Percentiles rank a stretch among this genome's conserved stretches.
These are phyloP conservation scores for Seiridium cupressi DNA, from an alignment of 2,329 filamentous ascomycete species.

Conservation along the genomic window DNA sequence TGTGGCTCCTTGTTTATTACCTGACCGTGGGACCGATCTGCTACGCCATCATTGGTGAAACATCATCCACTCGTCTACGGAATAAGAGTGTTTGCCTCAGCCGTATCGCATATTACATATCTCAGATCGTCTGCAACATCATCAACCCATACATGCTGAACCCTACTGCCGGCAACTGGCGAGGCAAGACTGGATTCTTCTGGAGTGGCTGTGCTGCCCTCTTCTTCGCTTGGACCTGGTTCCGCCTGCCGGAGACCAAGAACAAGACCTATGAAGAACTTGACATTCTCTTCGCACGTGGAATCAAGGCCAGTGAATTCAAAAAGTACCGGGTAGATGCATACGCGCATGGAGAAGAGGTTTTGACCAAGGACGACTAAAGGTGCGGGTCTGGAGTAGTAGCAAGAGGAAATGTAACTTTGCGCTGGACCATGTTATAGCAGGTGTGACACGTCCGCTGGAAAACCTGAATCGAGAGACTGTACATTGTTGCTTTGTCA, in stretches of 20 bases:
- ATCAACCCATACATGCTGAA: conserved; percentile 29
- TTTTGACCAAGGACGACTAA: not conserved
- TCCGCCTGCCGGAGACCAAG: conserved; percentile 60
- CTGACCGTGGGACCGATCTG: conserved; percentile 11
- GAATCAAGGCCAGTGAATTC: not conserved
- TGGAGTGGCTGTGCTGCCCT: conserved; percentile 38
- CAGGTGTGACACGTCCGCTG: too few relatives aligned
- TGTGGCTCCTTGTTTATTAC: conserved; percentile 11
- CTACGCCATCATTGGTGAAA: conserved; percentile 12
- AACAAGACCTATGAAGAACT: conserved; percentile 64
- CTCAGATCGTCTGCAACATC: conserved; percentile 21
- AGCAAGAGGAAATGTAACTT: too few relatives aligned
- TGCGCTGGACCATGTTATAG: too few relatives aligned
- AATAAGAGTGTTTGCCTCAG: conserved; percentile 10
- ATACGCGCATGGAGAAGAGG: not conserved
- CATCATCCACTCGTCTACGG: conserved; percentile 11
- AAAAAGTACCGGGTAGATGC: conserved; percentile 29
- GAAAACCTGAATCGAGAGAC: too few relatives aligned
- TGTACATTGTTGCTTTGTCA: too few relatives aligned
- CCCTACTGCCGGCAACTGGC: conserved; percentile 25
- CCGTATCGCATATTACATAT: conserved; percentile 12
- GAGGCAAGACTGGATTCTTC: conserved; percentile 31
- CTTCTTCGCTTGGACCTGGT: conserved; percentile 63
- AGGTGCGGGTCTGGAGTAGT: too few relatives aligned
- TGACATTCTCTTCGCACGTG: conserved; percentile 43